Conservation (phyloP, 805 yeast genomes). For the Candida cerambycidarum region DNA sequence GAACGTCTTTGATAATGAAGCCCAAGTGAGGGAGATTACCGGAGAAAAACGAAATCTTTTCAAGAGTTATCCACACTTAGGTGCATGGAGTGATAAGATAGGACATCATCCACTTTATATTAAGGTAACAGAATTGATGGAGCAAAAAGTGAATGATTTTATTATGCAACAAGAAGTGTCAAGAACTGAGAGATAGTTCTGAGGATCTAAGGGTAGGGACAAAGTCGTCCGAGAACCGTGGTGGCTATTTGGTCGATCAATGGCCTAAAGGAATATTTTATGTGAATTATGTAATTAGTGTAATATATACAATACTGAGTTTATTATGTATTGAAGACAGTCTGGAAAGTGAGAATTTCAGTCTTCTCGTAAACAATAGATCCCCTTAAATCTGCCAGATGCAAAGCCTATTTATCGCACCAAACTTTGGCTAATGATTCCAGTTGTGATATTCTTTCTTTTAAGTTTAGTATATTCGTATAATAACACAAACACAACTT, state of each 20-base stretch:
- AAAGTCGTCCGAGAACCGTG: no score
- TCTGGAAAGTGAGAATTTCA: no score
- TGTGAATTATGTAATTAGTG: slow-evolving; percentile 1
- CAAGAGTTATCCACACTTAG: slow-evolving; percentile 34
- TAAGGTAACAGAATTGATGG: slow-evolving; percentile 32
- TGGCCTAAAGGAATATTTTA: no score
- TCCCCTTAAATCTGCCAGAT: no score
- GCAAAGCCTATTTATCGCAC: no score
- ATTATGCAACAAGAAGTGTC: slow-evolving; percentile 7
- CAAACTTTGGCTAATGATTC: no score
- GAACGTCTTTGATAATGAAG: slow-evolving; percentile 36
- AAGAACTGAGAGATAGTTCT: slow-evolving; percentile 3
- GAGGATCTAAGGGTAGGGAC: no score
- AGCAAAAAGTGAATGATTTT: slow-evolving; percentile 20
- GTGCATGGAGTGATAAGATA: slow-evolving; percentile 36
- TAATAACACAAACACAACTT: neutral
- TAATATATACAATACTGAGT: neutral
- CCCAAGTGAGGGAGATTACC: slow-evolving; percentile 32
- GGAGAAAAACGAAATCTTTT: slow-evolving; percentile 32
- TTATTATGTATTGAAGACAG: no score
- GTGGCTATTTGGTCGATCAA: no score
- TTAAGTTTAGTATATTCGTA: neutral
- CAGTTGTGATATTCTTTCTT: no score
- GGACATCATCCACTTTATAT: slow-evolving; percentile 32
- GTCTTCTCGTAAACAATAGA: no score